phyloP scores from a whole-genome alignment of 352 stramenopile genomes.

The Phytophthora pisi region DNA sequence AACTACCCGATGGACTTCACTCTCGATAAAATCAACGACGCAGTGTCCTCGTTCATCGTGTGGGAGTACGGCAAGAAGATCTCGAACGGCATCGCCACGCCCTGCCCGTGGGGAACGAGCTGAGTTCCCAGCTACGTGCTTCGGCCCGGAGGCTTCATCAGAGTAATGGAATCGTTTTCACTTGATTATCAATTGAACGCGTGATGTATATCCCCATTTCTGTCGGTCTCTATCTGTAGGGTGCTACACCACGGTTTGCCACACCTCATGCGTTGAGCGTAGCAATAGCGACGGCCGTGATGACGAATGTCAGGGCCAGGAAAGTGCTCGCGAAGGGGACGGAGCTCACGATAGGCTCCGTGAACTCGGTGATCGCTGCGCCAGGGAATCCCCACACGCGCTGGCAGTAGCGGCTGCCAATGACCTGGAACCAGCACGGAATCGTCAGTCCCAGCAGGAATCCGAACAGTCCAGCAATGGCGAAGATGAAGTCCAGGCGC shows the following conservation, averaged over 20 bases:
- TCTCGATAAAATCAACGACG: constrained; percentile 33
- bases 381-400: constrained; percentile 70
- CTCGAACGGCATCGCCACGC: constrained; percentile 14
- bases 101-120: constrained; percentile 33
- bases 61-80: constrained; percentile 25
- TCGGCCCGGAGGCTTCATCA: not conserved
- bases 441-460: constrained; percentile 83
- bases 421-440: constrained; percentile 85
- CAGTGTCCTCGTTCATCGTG: constrained; percentile 36
- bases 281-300: constrained; percentile 67
- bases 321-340: constrained; percentile 65
- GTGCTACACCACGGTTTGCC: constrained; percentile 4
- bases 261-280: constrained; percentile 54
- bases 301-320: constrained; percentile 70
- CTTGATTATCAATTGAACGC: not conserved
- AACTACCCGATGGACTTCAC: constrained; percentile 37
- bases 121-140: not conserved
- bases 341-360: constrained; percentile 65
- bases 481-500: constrained; percentile 88
- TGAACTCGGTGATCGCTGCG: constrained; percentile 78
- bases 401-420: constrained; percentile 80
- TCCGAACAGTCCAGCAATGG: constrained; percentile 76
- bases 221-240: constrained; percentile 20
- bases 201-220: not conserved
- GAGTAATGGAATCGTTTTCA: not conserved